Evolutionary conservation across 768 basidiomycete genomes (phyloP), one percentile per base, ranked within the genome.

Genomic region (Obba rivulosa): DNA sequence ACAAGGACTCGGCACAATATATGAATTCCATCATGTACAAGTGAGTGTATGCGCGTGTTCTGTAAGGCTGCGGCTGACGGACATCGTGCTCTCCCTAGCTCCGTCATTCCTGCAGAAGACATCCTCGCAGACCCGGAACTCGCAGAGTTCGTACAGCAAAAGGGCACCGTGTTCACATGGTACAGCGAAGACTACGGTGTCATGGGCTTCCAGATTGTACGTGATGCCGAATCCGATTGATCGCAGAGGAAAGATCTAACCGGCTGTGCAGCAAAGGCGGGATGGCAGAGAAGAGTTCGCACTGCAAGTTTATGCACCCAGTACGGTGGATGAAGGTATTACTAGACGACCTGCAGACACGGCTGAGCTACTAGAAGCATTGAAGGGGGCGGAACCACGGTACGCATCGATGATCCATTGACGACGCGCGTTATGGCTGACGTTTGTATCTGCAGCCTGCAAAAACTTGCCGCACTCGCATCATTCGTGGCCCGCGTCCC

Each of bases 311-410:
- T 55, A 51, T 22, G 22, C 45, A 3, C 24, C 50, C 2, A n/a
- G n/a, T 14, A 31, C 24, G 14, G 14, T 23, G 3, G 38, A 43
- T 36, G 22, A 41, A 24, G 35, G 41, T 7, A 13, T 36, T n/a
- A 39, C 20, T 1, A 43, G 36, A 8, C 16, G 11, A 14, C 5
- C 35, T 10, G 21, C 44, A 3, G 48, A 23, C 3, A 34, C 24
- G 23, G 45, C 45, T 3, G 20, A 52, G 38, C 48, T 56, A 1
- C 9, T 58, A n/a, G 45, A 39, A 8, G 36, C 37, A 3, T 24
- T 59, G 43, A 45, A 54, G 25, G 43, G 23, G 5, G 46, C 55
- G 31, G 54, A 58, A n/a, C 50, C 51, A 21, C 44, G 54, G 60
- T 57, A 39, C n/a, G 53, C 45, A 2, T 34, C 41, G 3, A 20